Base-by-base conservation (phyloP, 2,329 filamentous ascomycete species). In the Aureobasidium namibiae region DNA sequence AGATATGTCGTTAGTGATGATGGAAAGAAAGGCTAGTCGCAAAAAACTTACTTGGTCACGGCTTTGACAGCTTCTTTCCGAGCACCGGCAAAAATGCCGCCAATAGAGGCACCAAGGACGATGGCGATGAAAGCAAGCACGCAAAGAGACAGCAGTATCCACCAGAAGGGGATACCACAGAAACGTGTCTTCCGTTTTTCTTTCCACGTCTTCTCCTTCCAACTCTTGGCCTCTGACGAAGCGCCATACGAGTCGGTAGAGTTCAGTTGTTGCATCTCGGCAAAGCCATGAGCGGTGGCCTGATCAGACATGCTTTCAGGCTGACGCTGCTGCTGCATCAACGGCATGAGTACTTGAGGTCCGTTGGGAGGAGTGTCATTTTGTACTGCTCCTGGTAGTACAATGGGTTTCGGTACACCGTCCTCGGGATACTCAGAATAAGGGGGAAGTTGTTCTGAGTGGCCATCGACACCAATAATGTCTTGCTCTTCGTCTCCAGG, bases 391-490 rank as follows among this genome's bases (percentile, higher is more conserved):
- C 52, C 53, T 26, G 60, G 62, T 16, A 56, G 9, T 4, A 61
- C 61, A 6, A 60, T 49, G 16, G 61, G 48, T 53, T 63, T 62
- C 1, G 69, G 69, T 36, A 65, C 62, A 74, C 86, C 77, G 60
- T 90, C 87, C 56, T 95, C 89, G 2, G 92, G 90, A 72, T 95
- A 96, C 70, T 90, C 82, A 14, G 90, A 89, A 69, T 97, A 97
- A 0, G 92, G 92, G 13, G 92, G 92, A 18, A 96, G 76, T 71
- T 95, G 90, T 72, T 97, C 92, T 1, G 88, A 87, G 69, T 96
- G 91, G 1, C 92, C 92, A 67, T 95, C 85, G 0, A 88, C 89
- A 1, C 91, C 91, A 54, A 96, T 87, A 57, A 96, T 83, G 69
- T 92, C 91, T 48, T 87, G 90, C 66, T 96, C 92, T 73, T 96